A percentile compares a stretch with the other conserved stretches of the same genome.
These are phyloP conservation scores for Amoebophrya sp. DNA, from an alignment of 169 alveolate genomes.

Conservation along the genomic window DNA sequence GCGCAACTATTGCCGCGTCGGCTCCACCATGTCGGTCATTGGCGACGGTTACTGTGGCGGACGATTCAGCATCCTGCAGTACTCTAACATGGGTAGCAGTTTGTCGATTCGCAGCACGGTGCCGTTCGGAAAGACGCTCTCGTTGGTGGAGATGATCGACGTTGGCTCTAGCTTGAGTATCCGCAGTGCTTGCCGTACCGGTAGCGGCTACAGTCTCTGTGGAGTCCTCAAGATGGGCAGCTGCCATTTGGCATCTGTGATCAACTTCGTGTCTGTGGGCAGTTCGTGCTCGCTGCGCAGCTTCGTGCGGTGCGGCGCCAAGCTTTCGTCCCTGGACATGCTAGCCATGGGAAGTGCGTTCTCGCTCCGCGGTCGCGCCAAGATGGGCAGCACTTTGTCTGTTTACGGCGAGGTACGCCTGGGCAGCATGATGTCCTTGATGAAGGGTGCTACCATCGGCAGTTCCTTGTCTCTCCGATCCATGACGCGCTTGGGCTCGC, in stretches of 20 bases:
- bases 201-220: neutral
- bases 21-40: neutral
- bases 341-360: neutral
- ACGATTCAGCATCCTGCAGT: neutral
- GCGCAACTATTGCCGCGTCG: neutral
- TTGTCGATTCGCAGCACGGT: neutral
- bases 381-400: conserved; percentile 17
- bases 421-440: neutral
- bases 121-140: neutral
- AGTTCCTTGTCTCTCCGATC: neutral
- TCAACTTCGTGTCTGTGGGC: neutral
- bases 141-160: neutral
- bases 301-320: neutral
- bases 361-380: neutral
- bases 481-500: conserved; percentile 1
- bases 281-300: neutral
- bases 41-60: neutral
- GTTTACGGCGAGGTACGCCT: neutral
- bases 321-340: neutral
- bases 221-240: conserved; percentile 12
- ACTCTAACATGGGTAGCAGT: neutral
- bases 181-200: neutral
- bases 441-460: neutral
- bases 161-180: neutral
- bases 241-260: neutral